These are phyloP conservation scores for Candida yuanshanica DNA, from an alignment of 805 yeast genomes.

Conservation along the genomic window DNA sequence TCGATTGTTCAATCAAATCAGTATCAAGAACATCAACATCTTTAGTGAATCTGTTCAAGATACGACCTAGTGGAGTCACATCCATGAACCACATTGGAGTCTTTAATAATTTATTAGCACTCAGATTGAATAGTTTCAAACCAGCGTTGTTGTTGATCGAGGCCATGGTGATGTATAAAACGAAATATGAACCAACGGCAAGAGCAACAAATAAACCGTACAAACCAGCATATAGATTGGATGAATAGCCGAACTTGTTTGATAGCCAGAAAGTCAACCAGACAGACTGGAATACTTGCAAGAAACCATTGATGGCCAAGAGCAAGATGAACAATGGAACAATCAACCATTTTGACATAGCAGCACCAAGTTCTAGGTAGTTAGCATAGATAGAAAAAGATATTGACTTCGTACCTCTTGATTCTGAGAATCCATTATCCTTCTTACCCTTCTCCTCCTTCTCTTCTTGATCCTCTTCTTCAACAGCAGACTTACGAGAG, in stretches of 20 bases:
- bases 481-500: conserved; percentile 16
- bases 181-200: conserved; percentile 41
- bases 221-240: conserved; percentile 61
- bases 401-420: conserved; percentile 16
- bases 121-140: conserved; percentile 47
- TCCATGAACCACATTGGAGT: conserved; percentile 84
- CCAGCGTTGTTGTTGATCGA: conserved; percentile 50
- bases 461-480: neutral
- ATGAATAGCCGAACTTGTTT: conserved; percentile 38
- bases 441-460: conserved; percentile 12
- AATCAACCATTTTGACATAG: conserved; percentile 27
- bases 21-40: conserved; percentile 82
- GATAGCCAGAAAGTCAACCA: conserved; percentile 80
- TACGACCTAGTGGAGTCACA: conserved; percentile 80
- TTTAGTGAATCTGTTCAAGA: conserved; percentile 77
- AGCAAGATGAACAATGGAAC: conserved; percentile 25
- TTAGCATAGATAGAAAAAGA: conserved; percentile 31
- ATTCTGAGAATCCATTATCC: conserved; percentile 8
- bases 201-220: conserved; percentile 49
- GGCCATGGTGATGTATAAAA: conserved; percentile 49
- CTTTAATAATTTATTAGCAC: conserved; percentile 51
- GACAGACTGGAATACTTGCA: conserved; percentile 52
- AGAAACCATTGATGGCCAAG: conserved; percentile 36
- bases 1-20: conserved; percentile 63
- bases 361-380: conserved; percentile 44